Base-by-base conservation (phyloP, 75 land plant genomes). In the Pinus albicaulis region DNA sequence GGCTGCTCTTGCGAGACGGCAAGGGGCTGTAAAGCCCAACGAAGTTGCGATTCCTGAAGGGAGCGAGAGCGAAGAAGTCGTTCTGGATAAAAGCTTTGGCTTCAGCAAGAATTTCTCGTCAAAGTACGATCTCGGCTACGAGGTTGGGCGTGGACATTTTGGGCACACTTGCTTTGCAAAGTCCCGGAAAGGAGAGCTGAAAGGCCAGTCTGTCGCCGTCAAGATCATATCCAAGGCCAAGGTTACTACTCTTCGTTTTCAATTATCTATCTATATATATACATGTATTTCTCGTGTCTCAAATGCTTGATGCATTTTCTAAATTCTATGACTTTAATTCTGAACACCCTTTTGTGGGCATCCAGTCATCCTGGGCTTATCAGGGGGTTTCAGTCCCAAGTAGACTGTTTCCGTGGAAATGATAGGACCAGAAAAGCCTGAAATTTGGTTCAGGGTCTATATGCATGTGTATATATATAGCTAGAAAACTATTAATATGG, bases 91-190 rank as follows among this genome's bases (percentile, higher is more conserved):
- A 84, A 85, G 71, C 55, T 95, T 95, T 69, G 96, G 92, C 52
- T 95, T 91, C 65, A 78, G 83, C 36, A 92, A 93, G 86, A 78
- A 87, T 55, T 93, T 95, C 58, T 76, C 63, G 57, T 44, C 44
- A 11, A 90, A 88, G 87, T 95, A 95, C 60, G 98, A 95, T 85
- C 81, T 95, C 16, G 98, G 96, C 12, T 91, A 90, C 25, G 98
- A 95, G 79, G 85, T 95, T 15, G 98, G 98, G 63, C 75, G 96
- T 17, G 98, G 98, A 15, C 98, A 95, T 81, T 95, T 95, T 63
- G 98, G 98, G 57, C 86, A 93, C 76, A 95, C 98, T 3, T 95
- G 98, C 72, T 31, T 56, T 16, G 96, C 93, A 10, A 93, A 77
- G 86, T 72, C 85, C 56, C 89, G 86, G 82, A 92, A 91, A 74